phyloP scores from a whole-genome alignment of 495 filamentous ascomycete genomes.

The Evernia prunastri region DNA sequence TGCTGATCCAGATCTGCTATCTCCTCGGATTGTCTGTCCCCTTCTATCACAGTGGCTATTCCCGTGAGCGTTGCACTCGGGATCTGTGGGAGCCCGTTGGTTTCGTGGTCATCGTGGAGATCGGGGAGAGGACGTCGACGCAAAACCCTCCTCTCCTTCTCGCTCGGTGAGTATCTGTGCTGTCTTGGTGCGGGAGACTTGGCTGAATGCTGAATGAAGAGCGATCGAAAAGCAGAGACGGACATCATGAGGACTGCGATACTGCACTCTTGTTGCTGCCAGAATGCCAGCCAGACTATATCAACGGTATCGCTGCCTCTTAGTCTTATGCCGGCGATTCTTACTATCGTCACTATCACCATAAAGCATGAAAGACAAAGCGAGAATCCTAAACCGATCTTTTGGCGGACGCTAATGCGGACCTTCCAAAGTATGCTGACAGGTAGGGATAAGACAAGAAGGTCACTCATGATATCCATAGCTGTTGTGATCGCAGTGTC shows the following conservation, averaged over 20 bases:
- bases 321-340: constrained; percentile 16
- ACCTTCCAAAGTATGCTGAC: constrained; percentile 16
- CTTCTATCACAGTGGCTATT: background rate
- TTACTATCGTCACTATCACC: constrained; percentile 14
- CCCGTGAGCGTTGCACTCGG: constrained; percentile 10
- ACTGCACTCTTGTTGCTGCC: constrained; percentile 18
- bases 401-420: constrained; percentile 15
- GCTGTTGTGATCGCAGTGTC: constrained; percentile 12
- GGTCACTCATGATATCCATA: constrained; percentile 14
- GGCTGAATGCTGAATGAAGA: constrained; percentile 10
- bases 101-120: background rate
- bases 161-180: background rate
- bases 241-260: constrained; percentile 20
- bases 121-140: background rate
- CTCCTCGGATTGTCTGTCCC: background rate
- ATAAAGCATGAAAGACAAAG: constrained; percentile 17
- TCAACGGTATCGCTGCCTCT: constrained; percentile 9
- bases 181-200: background rate
- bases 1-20: background rate
- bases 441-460: constrained; percentile 14
- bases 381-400: constrained; percentile 16
- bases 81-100: constrained; percentile 8
- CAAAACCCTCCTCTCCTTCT: background rate
- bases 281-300: constrained; percentile 17
- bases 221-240: constrained; percentile 10